A percentile compares a stretch with the other conserved stretches of the same genome.
Evolutionary conservation across 805 yeast species (phyloP).

Genomic region (Lachancea waltii): DNA sequence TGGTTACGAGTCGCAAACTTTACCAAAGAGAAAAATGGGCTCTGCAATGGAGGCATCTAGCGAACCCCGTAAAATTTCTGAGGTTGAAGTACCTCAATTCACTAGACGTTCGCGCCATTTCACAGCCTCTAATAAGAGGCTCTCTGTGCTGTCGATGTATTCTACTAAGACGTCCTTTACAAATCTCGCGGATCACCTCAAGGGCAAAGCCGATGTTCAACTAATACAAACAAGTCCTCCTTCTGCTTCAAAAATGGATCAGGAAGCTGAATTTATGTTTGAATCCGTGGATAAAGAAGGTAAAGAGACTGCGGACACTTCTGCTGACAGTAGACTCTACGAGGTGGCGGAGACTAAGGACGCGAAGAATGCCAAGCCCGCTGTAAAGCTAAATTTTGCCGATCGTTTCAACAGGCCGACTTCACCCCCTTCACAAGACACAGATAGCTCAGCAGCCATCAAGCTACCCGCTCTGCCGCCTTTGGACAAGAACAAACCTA

Average conservation of each 20-base stretch:
- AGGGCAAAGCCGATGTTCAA: slow-evolving; percentile 14
- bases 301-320: slow-evolving; percentile 14
- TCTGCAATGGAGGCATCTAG: slow-evolving; percentile 18
- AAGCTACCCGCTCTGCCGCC: slow-evolving; percentile 31
- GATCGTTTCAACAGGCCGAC: slow-evolving; percentile 30
- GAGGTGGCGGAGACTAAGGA: slow-evolving; percentile 18
- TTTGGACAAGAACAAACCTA: slow-evolving; percentile 13
- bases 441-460: slow-evolving; percentile 9
- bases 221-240: slow-evolving; percentile 12
- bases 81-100: slow-evolving; percentile 62
- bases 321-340: slow-evolving; percentile 12
- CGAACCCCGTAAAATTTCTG: slow-evolving; percentile 50
- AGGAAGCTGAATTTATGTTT: slow-evolving; percentile 27
- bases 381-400: slow-evolving; percentile 35
- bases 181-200: slow-evolving; percentile 45
- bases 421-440: background rate
- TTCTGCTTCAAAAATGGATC: slow-evolving; percentile 14
- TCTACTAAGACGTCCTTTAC: slow-evolving; percentile 61
- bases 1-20: slow-evolving; percentile 16
- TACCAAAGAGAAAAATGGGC: slow-evolving; percentile 27
- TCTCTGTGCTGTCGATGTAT: slow-evolving; percentile 64
- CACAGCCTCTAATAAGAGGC: slow-evolving; percentile 56
- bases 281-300: slow-evolving; percentile 28
- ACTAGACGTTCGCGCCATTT: slow-evolving; percentile 61
- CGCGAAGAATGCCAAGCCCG: slow-evolving; percentile 7